These are phyloP conservation scores for Lactuca sativa DNA, from an alignment of 129 eudicot genomes.

Conservation along the genomic window DNA sequence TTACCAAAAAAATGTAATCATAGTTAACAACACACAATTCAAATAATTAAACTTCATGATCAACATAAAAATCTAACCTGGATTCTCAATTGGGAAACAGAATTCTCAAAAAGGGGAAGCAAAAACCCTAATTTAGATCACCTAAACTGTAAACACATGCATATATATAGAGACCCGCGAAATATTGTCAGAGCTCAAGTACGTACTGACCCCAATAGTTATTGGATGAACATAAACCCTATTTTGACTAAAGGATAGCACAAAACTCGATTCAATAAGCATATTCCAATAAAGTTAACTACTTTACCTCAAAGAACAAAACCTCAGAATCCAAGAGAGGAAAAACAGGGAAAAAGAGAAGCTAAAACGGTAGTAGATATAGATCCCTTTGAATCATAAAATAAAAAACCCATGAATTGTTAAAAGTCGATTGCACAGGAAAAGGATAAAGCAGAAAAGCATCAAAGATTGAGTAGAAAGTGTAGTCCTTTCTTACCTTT, in stretches of 20 bases:
- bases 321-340: conserved; percentile 48
- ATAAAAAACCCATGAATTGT: conserved; percentile 23
- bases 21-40: background rate
- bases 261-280: conserved; percentile 32
- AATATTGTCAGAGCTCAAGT: conserved; percentile 10
- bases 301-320: conserved; percentile 34
- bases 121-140: conserved; percentile 33
- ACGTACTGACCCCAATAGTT: conserved; percentile 22
- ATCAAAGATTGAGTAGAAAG: conserved; percentile 18
- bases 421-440: conserved; percentile 32
- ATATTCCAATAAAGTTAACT: conserved; percentile 40
- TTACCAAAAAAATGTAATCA: background rate
- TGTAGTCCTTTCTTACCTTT: conserved; percentile 22
- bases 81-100: conserved; percentile 7
- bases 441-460: conserved; percentile 34
- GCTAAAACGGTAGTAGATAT: conserved; percentile 25
- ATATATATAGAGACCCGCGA: conserved; percentile 23
- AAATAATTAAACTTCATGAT: background rate
- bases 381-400: conserved; percentile 32
- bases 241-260: conserved; percentile 15
- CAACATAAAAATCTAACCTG: conserved; percentile 24
- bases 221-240: conserved; percentile 6
- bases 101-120: conserved; percentile 14
- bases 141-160: conserved; percentile 17
- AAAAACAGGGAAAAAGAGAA: conserved; percentile 38